Conservation (phyloP, 257 asterid genomes). For the Salvia hispanica region DNA sequence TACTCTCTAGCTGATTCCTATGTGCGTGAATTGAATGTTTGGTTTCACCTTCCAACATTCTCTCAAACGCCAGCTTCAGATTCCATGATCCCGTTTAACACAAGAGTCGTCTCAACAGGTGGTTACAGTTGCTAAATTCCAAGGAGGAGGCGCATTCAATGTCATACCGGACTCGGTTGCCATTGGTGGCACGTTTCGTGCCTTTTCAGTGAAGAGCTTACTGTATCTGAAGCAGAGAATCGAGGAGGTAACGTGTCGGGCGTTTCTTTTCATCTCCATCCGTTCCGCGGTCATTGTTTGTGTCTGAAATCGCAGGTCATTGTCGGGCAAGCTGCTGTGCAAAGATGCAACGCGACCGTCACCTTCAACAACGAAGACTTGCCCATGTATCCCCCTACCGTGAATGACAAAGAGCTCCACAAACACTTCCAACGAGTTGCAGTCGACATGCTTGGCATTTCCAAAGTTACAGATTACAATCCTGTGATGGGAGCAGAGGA, state of each 20-base stretch:
- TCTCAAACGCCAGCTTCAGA: neutral
- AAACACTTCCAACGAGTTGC: slow-evolving; percentile 57
- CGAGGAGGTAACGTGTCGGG: slow-evolving; percentile 52
- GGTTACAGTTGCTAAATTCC: slow-evolving; percentile 78
- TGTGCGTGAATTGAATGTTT: neutral
- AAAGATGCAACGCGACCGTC: slow-evolving; percentile 77
- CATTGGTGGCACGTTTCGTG: slow-evolving; percentile 88
- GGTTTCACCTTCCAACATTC: neutral
- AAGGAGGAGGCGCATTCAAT: slow-evolving; percentile 90
- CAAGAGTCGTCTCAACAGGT: slow-evolving; percentile 51
- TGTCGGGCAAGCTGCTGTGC: slow-evolving; percentile 74
- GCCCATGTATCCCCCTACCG: slow-evolving; percentile 67
- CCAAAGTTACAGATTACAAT: slow-evolving; percentile 46
- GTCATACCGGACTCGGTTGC: slow-evolving; percentile 93
- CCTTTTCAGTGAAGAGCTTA: slow-evolving; percentile 67
- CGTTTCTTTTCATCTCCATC: too few relatives aligned
- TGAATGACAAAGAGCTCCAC: slow-evolving; percentile 62
- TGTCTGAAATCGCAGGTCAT: slow-evolving; percentile 51
- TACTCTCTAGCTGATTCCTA: slow-evolving; percentile 29
- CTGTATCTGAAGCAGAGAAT: slow-evolving; percentile 62
- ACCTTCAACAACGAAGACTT: slow-evolving; percentile 40
- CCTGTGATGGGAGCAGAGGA: slow-evolving; percentile 83
- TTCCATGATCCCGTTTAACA: slow-evolving; percentile 34
- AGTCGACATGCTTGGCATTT: slow-evolving; percentile 55
- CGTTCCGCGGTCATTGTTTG: neutral